Conservation (phyloP, 1,139 yeast genomes). For the Yueomyces sp. region DNA sequence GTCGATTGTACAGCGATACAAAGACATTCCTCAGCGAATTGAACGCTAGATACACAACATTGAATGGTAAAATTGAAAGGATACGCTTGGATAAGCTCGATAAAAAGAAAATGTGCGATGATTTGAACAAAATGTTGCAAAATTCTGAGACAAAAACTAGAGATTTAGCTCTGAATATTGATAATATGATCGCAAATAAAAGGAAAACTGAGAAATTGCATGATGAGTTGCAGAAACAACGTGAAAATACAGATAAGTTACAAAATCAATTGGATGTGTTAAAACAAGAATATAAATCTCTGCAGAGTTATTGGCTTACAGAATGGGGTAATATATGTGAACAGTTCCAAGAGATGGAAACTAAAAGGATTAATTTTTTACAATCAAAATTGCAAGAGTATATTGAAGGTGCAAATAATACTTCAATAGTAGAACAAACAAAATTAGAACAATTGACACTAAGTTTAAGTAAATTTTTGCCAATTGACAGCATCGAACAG, state of each 20-base stretch:
- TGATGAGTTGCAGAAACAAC: constrained; percentile 46
- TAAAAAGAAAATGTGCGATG: constrained; percentile 20
- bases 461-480: constrained; percentile 16
- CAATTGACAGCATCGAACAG: constrained; percentile 19
- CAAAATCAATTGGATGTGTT: constrained; percentile 41
- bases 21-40: constrained; percentile 14
- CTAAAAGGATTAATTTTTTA: constrained; percentile 61
- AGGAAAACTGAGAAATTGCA: constrained; percentile 61
- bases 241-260: constrained; percentile 33
- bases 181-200: constrained; percentile 59
- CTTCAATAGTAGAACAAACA: constrained; percentile 17
- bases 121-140: constrained; percentile 14
- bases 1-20: constrained; percentile 15
- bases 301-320: constrained; percentile 58
- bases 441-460: constrained; percentile 15
- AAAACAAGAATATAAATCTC: constrained; percentile 39
- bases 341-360: constrained; percentile 64
- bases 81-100: constrained; percentile 19
- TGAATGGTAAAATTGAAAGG: constrained; percentile 72
- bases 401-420: constrained; percentile 28
- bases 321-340: constrained; percentile 70
- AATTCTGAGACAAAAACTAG: constrained; percentile 16
- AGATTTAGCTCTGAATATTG: constrained; percentile 29
- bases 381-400: constrained; percentile 75
- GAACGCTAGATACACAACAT: constrained; percentile 38